Evolutionary conservation across 2,329 filamentous ascomycete genomes (phyloP).

Genomic region (Cercospora berteroae): DNA sequence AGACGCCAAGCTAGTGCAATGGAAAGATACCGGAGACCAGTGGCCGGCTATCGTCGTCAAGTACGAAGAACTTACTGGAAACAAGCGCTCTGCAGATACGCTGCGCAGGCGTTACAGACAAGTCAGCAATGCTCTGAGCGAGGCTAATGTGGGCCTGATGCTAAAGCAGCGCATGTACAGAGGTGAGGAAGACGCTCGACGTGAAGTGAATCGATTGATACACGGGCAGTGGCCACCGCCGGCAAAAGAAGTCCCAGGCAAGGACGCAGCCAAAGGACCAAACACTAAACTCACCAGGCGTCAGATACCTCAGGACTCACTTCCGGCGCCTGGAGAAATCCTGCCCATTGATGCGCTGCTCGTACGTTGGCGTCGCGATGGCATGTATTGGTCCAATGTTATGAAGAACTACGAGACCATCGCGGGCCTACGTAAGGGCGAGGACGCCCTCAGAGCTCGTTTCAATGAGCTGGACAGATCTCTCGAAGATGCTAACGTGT

Average conservation of each 20-base stretch:
- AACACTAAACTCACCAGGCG: background rate
- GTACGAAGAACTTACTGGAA: constrained; percentile 11
- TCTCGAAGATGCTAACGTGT: background rate
- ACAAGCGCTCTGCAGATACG: constrained; percentile 1
- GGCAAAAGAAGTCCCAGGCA: background rate
- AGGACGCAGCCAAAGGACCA: background rate
- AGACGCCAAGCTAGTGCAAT: constrained; percentile 16
- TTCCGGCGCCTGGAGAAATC: constrained; percentile 1
- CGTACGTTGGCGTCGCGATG: constrained; percentile 13
- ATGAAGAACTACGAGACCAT: background rate
- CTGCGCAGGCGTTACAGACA: constrained; percentile 13
- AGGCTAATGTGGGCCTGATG: constrained; percentile 1
- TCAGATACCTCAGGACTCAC: background rate
- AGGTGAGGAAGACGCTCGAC: constrained; percentile 14
- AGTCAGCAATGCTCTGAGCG: constrained; percentile 11
- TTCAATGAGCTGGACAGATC: constrained; percentile 7
- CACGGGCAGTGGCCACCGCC: background rate
- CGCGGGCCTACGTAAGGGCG: background rate
- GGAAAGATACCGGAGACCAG: constrained; percentile 17
- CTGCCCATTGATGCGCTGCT: constrained; percentile 15
- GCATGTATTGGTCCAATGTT: constrained; percentile 11
- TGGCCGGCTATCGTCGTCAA: constrained; percentile 12
- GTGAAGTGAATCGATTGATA: background rate
- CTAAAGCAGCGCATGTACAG: constrained; percentile 4
- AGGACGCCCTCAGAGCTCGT: constrained; percentile 8